Conservation (phyloP, 2,329 filamentous ascomycete genomes). For the Diaporthe citriasiana region DNA sequence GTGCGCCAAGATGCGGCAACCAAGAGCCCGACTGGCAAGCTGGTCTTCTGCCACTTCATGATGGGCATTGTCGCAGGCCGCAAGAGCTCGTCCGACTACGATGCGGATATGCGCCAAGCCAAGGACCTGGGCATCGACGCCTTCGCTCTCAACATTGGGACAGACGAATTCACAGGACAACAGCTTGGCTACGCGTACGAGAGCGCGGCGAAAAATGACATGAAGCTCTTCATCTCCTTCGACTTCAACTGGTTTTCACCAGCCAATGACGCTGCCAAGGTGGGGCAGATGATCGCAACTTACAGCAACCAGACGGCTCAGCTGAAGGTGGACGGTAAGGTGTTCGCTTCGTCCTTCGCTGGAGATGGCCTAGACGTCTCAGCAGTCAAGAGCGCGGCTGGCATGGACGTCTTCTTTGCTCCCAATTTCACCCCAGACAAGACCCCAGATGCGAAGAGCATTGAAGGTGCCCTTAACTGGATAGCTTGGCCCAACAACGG, state of each 20-base stretch:
- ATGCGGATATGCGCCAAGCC: conserved; percentile 41
- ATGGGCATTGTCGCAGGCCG: conserved; percentile 42
- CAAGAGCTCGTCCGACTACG: conserved; percentile 41
- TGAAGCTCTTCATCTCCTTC: conserved; percentile 71
- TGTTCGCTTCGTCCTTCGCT: conserved; percentile 68
- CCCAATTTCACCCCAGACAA: conserved; percentile 63
- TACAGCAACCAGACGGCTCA: conserved; percentile 61
- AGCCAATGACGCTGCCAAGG: conserved; percentile 52
- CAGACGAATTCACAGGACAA: conserved; percentile 57
- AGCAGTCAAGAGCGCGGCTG: conserved; percentile 57
- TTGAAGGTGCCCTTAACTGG: conserved; percentile 60
- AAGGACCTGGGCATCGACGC: conserved; percentile 49
- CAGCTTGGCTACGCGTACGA: conserved; percentile 64
- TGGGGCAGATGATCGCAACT: conserved; percentile 61
- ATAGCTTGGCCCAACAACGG: conserved; percentile 58
- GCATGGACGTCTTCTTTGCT: conserved; percentile 61
- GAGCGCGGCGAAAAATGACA: conserved; percentile 60
- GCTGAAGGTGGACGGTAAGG: conserved; percentile 62
- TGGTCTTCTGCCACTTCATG: conserved; percentile 43
- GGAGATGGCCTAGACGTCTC: conserved; percentile 61
- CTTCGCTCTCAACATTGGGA: conserved; percentile 50
- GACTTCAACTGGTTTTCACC: conserved; percentile 51
- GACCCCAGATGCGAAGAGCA: conserved; percentile 51
- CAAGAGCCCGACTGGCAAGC: conserved; percentile 35
- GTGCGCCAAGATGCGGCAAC: conserved; percentile 23